phyloP scores from a whole-genome alignment of 2,329 filamentous ascomycete species.

The Calonectria multiphialidica region DNA sequence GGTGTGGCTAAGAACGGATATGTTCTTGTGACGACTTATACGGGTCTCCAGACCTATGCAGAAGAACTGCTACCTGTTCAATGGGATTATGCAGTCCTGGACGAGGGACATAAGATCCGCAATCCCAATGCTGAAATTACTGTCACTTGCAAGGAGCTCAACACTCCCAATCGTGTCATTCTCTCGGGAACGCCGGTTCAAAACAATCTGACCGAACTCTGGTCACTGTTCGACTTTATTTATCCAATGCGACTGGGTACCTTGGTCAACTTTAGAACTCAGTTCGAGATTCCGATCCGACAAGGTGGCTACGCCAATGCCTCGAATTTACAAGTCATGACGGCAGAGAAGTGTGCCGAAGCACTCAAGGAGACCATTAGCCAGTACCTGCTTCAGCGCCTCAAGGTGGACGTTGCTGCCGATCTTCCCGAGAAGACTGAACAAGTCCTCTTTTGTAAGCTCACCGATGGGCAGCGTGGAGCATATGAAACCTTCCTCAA shows the following conservation, averaged over 20 bases:
- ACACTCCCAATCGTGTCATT: constrained; percentile 91
- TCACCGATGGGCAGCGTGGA: constrained; percentile 81
- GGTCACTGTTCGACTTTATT: constrained; percentile 98
- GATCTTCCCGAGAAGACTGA: constrained; percentile 97
- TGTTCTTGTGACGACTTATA: constrained; percentile 95
- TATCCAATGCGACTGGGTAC: constrained; percentile 96
- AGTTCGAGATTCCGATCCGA: constrained; percentile 95
- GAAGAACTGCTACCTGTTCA: constrained; percentile 84
- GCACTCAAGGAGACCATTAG: constrained; percentile 94
- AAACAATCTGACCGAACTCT: constrained; percentile 94
- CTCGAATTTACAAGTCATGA: constrained; percentile 93
- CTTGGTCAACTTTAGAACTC: constrained; percentile 87
- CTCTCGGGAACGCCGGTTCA: constrained; percentile 97
- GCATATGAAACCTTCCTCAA: constrained; percentile 85
- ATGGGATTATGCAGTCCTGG: constrained; percentile 94
- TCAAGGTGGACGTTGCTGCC: constrained; percentile 93
- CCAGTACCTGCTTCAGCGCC: constrained; percentile 90
- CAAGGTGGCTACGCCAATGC: constrained; percentile 96
- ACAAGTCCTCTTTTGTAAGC: constrained; percentile 94
- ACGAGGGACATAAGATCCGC: constrained; percentile 98
- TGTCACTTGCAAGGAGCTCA: constrained; percentile 92
- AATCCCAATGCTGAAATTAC: constrained; percentile 97
- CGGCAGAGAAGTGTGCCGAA: constrained; percentile 92
- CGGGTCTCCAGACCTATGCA: constrained; percentile 92
- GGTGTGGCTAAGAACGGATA: constrained; percentile 87